Percentiles rank a stretch among this genome's conserved stretches.
phyloP scores from a whole-genome alignment of 2,329 filamentous ascomycete species.

The Sporothrix sp. region DNA sequence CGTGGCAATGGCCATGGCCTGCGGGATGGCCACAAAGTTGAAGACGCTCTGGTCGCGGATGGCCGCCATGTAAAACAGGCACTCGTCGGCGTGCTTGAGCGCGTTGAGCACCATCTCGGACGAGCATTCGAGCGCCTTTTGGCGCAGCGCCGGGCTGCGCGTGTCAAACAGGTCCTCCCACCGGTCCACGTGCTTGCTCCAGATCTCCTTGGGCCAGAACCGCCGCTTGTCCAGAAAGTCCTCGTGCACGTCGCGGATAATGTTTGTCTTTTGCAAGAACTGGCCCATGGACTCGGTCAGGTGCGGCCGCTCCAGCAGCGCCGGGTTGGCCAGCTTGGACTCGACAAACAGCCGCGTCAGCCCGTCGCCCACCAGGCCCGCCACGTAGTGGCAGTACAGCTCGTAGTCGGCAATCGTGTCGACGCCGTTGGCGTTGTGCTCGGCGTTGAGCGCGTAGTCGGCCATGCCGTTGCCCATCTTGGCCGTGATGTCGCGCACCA shows the following conservation, averaged over 20 bases:
- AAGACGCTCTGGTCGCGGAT: slow-evolving; percentile 94
- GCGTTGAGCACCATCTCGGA: slow-evolving; percentile 94
- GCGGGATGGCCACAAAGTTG: slow-evolving; percentile 97
- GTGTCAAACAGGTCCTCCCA: slow-evolving; percentile 80
- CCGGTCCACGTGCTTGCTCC: slow-evolving; percentile 85
- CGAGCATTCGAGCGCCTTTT: slow-evolving; percentile 71
- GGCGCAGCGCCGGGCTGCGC: slow-evolving; percentile 36
- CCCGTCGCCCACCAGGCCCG: slow-evolving; percentile 95
- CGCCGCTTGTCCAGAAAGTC: slow-evolving; percentile 78
- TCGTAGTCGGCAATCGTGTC: slow-evolving; percentile 84
- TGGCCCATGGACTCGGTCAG: slow-evolving; percentile 94
- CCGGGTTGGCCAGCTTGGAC: slow-evolving; percentile 75
- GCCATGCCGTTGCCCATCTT: slow-evolving; percentile 99
- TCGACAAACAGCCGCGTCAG: slow-evolving; percentile 84
- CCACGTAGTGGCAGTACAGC: slow-evolving; percentile 95
- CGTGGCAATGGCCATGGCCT: slow-evolving; percentile 94
- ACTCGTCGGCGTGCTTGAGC: slow-evolving; percentile 78
- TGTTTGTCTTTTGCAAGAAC: slow-evolving; percentile 97
- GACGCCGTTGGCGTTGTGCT: slow-evolving; percentile 70
- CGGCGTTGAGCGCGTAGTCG: slow-evolving; percentile 79
- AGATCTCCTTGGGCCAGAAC: slow-evolving; percentile 95
- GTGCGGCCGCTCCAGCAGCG: slow-evolving; percentile 64
- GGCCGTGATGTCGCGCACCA: slow-evolving; percentile 85
- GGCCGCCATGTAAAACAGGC: slow-evolving; percentile 94
- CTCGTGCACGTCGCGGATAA: slow-evolving; percentile 90